Conservation (phyloP, 1,284 basidiomycete genomes). For the Malassezia pachydermatis region DNA sequence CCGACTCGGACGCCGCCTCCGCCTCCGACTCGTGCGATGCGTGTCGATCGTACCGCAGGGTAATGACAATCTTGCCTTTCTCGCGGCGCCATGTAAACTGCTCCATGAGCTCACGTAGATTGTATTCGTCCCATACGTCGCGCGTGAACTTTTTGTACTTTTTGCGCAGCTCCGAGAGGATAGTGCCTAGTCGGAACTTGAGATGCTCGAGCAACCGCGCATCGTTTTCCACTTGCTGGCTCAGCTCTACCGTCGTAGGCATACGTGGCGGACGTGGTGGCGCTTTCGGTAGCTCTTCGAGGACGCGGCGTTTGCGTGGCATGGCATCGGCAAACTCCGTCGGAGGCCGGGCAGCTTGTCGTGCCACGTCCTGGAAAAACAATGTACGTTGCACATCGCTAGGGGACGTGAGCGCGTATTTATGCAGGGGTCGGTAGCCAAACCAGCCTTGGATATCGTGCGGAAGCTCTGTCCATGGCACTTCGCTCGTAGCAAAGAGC, state of each 20-base stretch:
- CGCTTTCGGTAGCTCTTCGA: constrained; percentile 77
- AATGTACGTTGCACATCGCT: constrained; percentile 55
- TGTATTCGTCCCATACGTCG: constrained; percentile 55
- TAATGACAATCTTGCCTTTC: constrained; percentile 31
- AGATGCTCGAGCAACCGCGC: constrained; percentile 67
- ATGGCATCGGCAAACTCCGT: constrained; percentile 84
- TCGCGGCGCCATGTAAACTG: constrained; percentile 39
- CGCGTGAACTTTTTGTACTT: constrained; percentile 87
- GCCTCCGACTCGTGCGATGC: constrained; percentile 23
- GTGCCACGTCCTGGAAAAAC: constrained; percentile 61
- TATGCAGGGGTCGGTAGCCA: constrained; percentile 64
- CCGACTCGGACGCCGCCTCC: neutral
- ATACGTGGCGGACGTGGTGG: constrained; percentile 76
- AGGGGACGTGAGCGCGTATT: constrained; percentile 55
- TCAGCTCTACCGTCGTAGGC: constrained; percentile 72
- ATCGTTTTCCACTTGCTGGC: constrained; percentile 72
- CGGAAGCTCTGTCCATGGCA: constrained; percentile 61
- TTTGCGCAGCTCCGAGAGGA: constrained; percentile 77
- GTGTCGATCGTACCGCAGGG: constrained; percentile 63
- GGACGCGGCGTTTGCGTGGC: constrained; percentile 67
- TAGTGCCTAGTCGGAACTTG: constrained; percentile 73
- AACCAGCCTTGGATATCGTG: constrained; percentile 85
- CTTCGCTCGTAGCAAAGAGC: constrained; percentile 77
- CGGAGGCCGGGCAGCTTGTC: constrained; percentile 55
- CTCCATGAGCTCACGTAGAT: constrained; percentile 46